A percentile compares a stretch with the other conserved stretches of the same genome.
phyloP scores from a whole-genome alignment of 108 stramenopile species.

The Ochromonas danica region DNA sequence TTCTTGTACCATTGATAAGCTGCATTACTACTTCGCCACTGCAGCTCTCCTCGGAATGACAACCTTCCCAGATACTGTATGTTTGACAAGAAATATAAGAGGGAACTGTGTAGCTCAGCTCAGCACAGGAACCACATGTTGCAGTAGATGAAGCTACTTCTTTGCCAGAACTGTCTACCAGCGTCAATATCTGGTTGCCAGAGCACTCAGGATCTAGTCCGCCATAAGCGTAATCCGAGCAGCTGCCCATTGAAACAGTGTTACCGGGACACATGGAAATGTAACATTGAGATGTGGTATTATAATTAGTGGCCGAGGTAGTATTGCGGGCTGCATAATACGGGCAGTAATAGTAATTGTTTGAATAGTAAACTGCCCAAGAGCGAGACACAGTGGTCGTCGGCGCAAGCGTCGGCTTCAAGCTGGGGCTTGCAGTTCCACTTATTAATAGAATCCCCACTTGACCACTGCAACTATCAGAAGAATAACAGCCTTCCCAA shows the following conservation, averaged over 20 bases:
- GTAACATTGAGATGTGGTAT: constrained; percentile 1
- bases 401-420: no score
- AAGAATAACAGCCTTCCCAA: not conserved
- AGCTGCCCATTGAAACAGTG: constrained; percentile 1
- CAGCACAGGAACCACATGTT: not conserved
- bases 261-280: not conserved
- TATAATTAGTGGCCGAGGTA: not conserved
- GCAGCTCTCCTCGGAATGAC: not conserved
- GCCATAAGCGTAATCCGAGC: not conserved
- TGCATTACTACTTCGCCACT: not conserved
- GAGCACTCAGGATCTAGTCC: constrained; percentile 1
- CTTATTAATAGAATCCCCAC: no score
- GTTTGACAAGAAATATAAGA: no score
- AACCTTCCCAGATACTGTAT: no score
- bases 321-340: not conserved
- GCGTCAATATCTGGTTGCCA: not conserved
- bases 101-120: constrained; percentile 5
- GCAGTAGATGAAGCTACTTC: not conserved
- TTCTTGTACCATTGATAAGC: no score
- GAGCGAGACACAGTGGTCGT: not conserved
- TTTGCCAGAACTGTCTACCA: not conserved
- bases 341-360: constrained; percentile 5
- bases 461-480: no score
- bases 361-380: not conserved
- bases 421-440: no score